Conservation (phyloP, 345 rosid species). For the Capsella bursapastoris region DNA sequence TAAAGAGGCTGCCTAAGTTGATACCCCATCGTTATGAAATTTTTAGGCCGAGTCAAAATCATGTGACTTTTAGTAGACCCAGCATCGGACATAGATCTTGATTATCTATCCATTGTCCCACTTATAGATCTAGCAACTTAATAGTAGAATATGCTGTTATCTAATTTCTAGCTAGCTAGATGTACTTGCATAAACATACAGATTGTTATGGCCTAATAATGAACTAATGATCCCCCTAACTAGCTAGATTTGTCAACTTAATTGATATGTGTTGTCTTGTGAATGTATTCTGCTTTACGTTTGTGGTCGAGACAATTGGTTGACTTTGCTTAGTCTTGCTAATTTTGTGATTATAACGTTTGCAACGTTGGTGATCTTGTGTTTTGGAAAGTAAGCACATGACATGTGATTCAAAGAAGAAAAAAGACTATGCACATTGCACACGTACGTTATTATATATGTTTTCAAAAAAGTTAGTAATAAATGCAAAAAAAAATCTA, state of each 20-base stretch:
- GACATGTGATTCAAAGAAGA: too few species aligned
- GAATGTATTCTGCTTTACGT: too few species aligned
- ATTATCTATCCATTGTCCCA: slow-evolving; percentile 24
- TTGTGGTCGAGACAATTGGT: too few species aligned
- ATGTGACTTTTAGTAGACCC: slow-evolving; percentile 34
- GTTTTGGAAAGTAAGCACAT: too few species aligned
- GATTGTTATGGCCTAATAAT: not conserved
- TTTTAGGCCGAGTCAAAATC: slow-evolving; percentile 27
- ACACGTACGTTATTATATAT: too few species aligned
- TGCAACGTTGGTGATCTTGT: too few species aligned
- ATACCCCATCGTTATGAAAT: slow-evolving; percentile 25
- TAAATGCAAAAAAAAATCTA: too few species aligned
- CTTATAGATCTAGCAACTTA: slow-evolving; percentile 7
- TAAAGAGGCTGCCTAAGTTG: slow-evolving; percentile 38
- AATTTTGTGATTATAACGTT: too few species aligned
- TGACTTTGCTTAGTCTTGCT: too few species aligned
- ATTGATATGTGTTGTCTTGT: slow-evolving; percentile 2
- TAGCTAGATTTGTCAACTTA: slow-evolving; percentile 27
- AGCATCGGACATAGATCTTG: slow-evolving; percentile 23
- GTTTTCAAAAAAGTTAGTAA: too few species aligned
- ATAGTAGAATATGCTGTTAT: not conserved
- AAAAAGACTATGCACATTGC: too few species aligned
- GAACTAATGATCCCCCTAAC: slow-evolving; percentile 28
- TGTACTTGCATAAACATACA: slow-evolving; percentile 21
- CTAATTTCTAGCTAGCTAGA: not conserved